Evolutionary conservation across 495 filamentous ascomycete genomes (phyloP).

Genomic region (Tetracladium setigerum): DNA sequence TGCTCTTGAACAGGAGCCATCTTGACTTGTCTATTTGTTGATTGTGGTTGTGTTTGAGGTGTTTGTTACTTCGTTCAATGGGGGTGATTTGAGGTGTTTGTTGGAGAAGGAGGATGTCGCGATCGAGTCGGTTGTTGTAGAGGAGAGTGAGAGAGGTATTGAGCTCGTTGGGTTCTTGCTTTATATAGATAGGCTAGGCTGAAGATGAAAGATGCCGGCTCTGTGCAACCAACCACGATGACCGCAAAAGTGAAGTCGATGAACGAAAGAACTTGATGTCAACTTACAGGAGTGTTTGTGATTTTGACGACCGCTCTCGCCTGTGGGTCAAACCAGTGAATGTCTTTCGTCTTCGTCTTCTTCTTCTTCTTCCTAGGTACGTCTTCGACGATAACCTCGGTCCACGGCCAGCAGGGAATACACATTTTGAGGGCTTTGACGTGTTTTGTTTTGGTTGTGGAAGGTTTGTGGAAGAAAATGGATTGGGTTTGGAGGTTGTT

Average conservation of each 20-base stretch:
- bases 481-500: background rate
- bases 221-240: too few relatives aligned
- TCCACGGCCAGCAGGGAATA: constrained; percentile 34
- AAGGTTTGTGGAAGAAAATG: constrained; percentile 5
- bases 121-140: too few relatives aligned
- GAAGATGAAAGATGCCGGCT: too few relatives aligned
- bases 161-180: too few relatives aligned
- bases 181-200: too few relatives aligned
- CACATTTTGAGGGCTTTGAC: constrained; percentile 25
- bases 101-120: background rate
- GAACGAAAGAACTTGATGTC: constrained; percentile 4
- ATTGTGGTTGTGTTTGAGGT: background rate
- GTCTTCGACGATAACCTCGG: constrained; percentile 32
- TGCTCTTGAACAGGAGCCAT: constrained; percentile 3
- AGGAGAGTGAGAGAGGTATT: too few relatives aligned
- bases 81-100: too few relatives aligned
- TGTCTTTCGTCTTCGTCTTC: background rate
- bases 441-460: background rate
- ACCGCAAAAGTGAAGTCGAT: background rate
- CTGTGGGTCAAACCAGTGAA: constrained; percentile 9
- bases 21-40: background rate
- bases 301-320: constrained; percentile 10
- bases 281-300: constrained; percentile 4
- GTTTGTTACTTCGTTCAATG: too few relatives aligned
- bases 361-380: constrained; percentile 18